These are phyloP conservation scores for Epichloe festucae DNA, from an alignment of 2,329 filamentous ascomycete genomes.

Conservation along the genomic window DNA sequence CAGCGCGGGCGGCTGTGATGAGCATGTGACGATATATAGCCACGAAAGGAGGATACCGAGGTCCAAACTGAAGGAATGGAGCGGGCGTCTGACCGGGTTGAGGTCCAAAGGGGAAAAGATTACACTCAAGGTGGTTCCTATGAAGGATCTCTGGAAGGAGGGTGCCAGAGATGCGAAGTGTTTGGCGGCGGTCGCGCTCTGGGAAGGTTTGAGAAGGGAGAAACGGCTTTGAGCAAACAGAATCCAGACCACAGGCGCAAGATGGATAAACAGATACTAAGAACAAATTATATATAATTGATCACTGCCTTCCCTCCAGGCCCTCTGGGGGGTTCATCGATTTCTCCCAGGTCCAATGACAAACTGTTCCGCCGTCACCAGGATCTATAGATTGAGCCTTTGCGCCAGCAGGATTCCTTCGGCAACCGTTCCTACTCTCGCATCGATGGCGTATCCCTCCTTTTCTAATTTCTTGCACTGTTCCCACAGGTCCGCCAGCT, in stretches of 20 bases:
- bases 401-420: constrained; percentile 67
- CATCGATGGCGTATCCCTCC: constrained; percentile 67
- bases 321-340: too few species aligned
- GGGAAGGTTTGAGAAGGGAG: constrained; percentile 40
- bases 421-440: constrained; percentile 62
- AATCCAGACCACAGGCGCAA: too few species aligned
- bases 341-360: too few species aligned
- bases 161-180: constrained; percentile 46
- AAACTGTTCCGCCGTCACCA: background rate
- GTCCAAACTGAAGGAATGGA: constrained; percentile 38
- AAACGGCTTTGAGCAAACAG: constrained; percentile 21
- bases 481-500: constrained; percentile 48
- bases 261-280: too few species aligned
- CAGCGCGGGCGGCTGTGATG: constrained; percentile 47
- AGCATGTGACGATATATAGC: constrained; percentile 45
- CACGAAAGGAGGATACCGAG: constrained; percentile 40
- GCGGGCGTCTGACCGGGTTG: constrained; percentile 43
- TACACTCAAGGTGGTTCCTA: constrained; percentile 43
- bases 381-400: constrained; percentile 29
- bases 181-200: constrained; percentile 45
- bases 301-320: too few species aligned
- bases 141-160: constrained; percentile 44
- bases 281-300: too few species aligned
- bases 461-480: constrained; percentile 54
- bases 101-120: constrained; percentile 48